These are phyloP conservation scores for Elsinoe arachidis DNA, from an alignment of 2,329 filamentous ascomycete species.

Conservation along the genomic window DNA sequence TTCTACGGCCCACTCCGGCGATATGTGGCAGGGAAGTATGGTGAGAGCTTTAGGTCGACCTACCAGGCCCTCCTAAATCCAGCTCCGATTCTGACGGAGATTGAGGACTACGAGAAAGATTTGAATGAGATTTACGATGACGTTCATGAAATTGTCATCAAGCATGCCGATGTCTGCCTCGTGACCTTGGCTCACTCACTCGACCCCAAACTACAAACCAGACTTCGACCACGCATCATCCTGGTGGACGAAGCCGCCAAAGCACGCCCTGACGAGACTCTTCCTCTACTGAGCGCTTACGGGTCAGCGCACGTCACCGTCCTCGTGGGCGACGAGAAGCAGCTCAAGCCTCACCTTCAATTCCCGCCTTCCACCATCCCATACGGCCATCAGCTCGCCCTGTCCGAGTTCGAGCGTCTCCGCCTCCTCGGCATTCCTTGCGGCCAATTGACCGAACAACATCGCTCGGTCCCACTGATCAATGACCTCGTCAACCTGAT, in stretches of 20 bases:
- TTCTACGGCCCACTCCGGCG: not conserved
- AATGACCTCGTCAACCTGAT: not conserved
- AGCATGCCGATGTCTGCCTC: not conserved
- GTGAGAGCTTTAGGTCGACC: too few relatives aligned
- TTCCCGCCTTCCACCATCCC: not conserved
- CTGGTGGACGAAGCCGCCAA: conserved; percentile 1
- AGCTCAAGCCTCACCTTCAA: not conserved
- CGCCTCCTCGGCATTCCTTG: not conserved
- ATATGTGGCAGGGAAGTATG: too few relatives aligned
- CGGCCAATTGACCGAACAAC: not conserved
- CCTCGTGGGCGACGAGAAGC: not conserved
- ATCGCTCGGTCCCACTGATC: not conserved
- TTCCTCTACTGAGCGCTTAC: not conserved
- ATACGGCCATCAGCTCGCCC: not conserved
- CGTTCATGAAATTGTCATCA: not conserved
- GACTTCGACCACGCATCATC: not conserved
- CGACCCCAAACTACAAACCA: not conserved
- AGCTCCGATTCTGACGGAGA: too few relatives aligned
- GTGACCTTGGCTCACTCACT: not conserved
- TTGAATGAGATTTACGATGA: not conserved
- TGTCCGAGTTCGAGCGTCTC: not conserved
- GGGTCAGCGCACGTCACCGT: not conserved
- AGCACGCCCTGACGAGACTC: not conserved
- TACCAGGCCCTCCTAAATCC: too few relatives aligned
- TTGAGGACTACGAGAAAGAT: not conserved